Evolutionary conservation across 148 eudicot genomes (phyloP).

Genomic region (Rhododendron williamsianum): DNA sequence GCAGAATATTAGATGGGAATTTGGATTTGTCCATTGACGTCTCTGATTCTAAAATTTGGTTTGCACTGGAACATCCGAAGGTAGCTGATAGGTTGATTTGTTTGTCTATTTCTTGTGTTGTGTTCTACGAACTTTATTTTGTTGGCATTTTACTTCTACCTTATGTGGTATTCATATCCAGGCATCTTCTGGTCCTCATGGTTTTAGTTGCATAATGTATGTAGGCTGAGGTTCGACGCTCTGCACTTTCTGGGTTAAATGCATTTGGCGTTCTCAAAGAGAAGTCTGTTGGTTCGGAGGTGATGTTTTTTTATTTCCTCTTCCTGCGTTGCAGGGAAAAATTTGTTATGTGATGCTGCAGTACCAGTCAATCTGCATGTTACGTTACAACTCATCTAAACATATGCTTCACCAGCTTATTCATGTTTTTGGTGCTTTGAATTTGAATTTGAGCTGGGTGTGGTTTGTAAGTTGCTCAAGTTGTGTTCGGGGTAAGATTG

Average conservation of each 20-base stretch:
- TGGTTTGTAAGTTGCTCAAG: not conserved
- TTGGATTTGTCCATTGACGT: conserved; percentile 33
- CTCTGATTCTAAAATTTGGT: conserved; percentile 66
- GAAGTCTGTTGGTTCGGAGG: conserved; percentile 42
- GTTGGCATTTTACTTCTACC: not conserved
- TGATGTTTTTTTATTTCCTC: conserved; percentile 6
- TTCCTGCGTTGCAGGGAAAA: not conserved
- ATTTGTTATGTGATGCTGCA: not conserved
- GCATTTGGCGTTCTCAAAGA: conserved; percentile 35
- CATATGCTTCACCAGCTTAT: not conserved
- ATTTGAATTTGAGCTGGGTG: not conserved
- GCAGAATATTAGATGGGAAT: conserved; percentile 61
- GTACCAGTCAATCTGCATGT: not conserved
- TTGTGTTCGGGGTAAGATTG: not conserved
- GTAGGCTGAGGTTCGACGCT: conserved; percentile 67
- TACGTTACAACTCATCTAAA: not conserved
- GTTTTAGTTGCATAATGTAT: not conserved
- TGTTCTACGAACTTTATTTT: not conserved
- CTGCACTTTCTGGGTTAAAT: conserved; percentile 52
- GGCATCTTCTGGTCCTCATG: not conserved
- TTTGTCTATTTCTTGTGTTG: not conserved
- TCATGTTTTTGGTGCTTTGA: not conserved
- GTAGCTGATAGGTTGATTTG: conserved; percentile 14
- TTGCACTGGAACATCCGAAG: conserved; percentile 88
- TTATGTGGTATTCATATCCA: not conserved